A percentile compares a stretch with the other conserved stretches of the same genome.
These are phyloP conservation scores for Ustilago lituana DNA, from an alignment of 1,284 basidiomycete genomes.

Conservation along the genomic window DNA sequence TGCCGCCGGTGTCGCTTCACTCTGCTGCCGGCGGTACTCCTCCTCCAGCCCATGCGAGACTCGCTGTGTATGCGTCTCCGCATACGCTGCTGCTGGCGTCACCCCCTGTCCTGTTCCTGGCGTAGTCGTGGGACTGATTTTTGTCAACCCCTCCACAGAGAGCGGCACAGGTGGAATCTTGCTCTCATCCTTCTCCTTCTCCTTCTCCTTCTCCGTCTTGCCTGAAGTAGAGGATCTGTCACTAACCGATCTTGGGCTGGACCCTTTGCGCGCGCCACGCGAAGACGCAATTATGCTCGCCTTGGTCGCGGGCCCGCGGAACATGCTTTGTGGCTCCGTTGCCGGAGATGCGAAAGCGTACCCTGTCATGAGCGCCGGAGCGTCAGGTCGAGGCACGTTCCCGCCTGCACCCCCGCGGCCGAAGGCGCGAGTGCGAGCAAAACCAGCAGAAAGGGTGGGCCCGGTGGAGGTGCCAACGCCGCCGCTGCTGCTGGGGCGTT, in stretches of 20 bases:
- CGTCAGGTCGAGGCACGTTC: slow-evolving; percentile 19
- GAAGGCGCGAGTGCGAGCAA: slow-evolving; percentile 7
- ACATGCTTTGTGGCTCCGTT: slow-evolving; percentile 5
- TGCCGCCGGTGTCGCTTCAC: not conserved
- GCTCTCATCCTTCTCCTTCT: too few relatives aligned
- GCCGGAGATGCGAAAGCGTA: slow-evolving; percentile 18
- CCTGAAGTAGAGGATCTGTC: slow-evolving; percentile 18
- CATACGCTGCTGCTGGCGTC: slow-evolving; percentile 29
- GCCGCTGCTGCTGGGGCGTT: slow-evolving; percentile 33
- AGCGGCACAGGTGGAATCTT: too few relatives aligned
- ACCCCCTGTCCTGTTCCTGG: too few relatives aligned
- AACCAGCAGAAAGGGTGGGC: not conserved
- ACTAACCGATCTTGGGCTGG: slow-evolving; percentile 15
- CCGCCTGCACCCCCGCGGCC: slow-evolving; percentile 15
- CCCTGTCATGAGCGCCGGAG: slow-evolving; percentile 22
- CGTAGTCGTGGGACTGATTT: not conserved
- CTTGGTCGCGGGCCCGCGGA: slow-evolving; percentile 21
- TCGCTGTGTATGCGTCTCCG: slow-evolving; percentile 17
- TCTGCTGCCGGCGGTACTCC: slow-evolving; percentile 2
- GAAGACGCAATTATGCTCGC: slow-evolving; percentile 11
- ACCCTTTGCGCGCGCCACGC: slow-evolving; percentile 10
- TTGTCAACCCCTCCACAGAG: too few relatives aligned
- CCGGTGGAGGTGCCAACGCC: slow-evolving; percentile 6
- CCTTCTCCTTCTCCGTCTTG: slow-evolving; percentile 22
- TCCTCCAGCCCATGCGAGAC: slow-evolving; percentile 29